A percentile compares a stretch with the other conserved stretches of the same genome.
Evolutionary conservation across 78 protist species (phyloP).

Genomic region (Cavenderia fasciculata): DNA sequence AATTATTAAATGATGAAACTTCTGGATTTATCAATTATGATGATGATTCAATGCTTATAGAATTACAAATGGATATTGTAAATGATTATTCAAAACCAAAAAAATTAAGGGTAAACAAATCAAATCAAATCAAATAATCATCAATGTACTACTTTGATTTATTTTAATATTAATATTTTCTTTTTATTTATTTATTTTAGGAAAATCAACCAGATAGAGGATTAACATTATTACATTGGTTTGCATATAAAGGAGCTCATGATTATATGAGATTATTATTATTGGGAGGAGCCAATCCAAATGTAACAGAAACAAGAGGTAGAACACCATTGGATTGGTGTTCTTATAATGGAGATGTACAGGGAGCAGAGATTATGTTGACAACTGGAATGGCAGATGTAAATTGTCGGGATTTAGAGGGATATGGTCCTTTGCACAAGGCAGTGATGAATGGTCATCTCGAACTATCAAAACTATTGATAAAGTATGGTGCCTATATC

Average conservation of each 20-base stretch:
- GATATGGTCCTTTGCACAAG: constrained; percentile 81
- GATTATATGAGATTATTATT: constrained; percentile 25
- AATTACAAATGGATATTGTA: constrained; percentile 71
- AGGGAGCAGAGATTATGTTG: constrained; percentile 30
- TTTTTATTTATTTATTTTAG: neutral
- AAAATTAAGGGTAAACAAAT: constrained; percentile 9
- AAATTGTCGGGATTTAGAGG: constrained; percentile 55
- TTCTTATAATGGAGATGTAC: constrained; percentile 71
- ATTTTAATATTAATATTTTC: neutral
- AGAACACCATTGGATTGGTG: constrained; percentile 77
- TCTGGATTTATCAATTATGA: constrained; percentile 34
- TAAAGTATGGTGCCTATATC: constrained; percentile 64
- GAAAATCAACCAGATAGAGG: constrained; percentile 53
- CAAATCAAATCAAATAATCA: neutral
- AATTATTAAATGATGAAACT: constrained; percentile 14
- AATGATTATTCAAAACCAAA: constrained; percentile 46
- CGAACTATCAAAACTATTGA: constrained; percentile 49
- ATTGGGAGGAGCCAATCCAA: constrained; percentile 45
- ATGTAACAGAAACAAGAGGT: constrained; percentile 42
- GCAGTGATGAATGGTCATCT: constrained; percentile 82
- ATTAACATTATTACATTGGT: constrained; percentile 28
- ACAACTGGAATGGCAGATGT: constrained; percentile 57
- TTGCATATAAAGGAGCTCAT: constrained; percentile 25
- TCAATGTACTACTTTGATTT: neutral
- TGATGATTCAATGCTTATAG: constrained; percentile 62